Percentiles rank a stretch among this genome's conserved stretches.
Evolutionary conservation across 169 alveolate genomes (phyloP).

Genomic region (Eimeria falciformis): DNA sequence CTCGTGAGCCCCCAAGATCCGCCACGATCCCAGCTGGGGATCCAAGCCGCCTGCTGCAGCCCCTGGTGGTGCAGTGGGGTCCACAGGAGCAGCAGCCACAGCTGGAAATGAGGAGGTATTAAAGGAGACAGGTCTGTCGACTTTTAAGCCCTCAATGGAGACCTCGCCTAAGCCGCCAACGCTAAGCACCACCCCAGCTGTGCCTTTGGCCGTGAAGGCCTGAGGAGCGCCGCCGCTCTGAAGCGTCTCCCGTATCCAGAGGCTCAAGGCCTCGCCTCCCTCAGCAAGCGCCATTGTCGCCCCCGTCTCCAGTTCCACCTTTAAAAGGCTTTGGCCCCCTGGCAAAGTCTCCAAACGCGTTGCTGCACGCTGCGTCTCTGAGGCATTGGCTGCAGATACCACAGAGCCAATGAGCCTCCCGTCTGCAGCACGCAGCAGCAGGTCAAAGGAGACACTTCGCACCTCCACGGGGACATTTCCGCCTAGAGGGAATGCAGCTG

Average conservation of each 20-base stretch:
- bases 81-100: slow-evolving; percentile 5
- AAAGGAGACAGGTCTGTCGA: slow-evolving; percentile 21
- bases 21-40: neutral
- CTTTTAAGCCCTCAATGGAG: neutral
- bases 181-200: neutral
- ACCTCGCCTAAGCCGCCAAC: neutral
- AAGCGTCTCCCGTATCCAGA: slow-evolving; percentile 9
- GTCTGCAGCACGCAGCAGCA: neutral
- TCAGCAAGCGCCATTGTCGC: neutral
- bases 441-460: neutral
- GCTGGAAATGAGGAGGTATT: neutral
- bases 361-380: slow-evolving; percentile 18
- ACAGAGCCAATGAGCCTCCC: neutral
- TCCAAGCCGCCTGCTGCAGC: slow-evolving; percentile 13
- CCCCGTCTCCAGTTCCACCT: neutral
- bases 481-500: slow-evolving; percentile 6
- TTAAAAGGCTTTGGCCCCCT: neutral
- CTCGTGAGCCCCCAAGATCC: neutral
- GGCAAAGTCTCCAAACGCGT: neutral
- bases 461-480: neutral
- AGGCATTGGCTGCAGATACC: neutral
- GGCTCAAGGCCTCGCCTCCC: neutral
- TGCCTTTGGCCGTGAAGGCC: neutral
- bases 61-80: slow-evolving; percentile 3
- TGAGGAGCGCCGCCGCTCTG: slow-evolving; percentile 2